Percentiles rank a stretch among this genome's conserved stretches.
Conservation (phyloP, 129 eudicot genomes). For the Flaveria sonorensis region DNA sequence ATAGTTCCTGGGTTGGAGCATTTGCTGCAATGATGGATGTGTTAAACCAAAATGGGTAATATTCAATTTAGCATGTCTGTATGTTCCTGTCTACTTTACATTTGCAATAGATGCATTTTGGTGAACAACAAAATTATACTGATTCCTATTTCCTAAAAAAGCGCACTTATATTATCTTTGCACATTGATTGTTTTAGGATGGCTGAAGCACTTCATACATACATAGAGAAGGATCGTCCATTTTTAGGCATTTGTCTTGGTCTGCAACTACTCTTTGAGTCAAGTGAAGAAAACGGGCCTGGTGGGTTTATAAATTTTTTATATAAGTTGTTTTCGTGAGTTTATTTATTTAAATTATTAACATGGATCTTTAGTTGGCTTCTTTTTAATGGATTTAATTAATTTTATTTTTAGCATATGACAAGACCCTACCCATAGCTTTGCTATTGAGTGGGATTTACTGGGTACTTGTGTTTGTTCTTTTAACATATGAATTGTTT, state of each 20-base stretch:
- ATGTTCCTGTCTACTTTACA: not conserved
- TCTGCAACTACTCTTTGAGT: constrained; percentile 92
- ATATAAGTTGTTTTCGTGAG: not conserved
- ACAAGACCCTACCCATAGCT: no score
- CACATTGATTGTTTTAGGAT: constrained; percentile 48
- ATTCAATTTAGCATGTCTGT: not conserved
- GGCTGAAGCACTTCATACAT: constrained; percentile 85
- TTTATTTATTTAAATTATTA: not conserved
- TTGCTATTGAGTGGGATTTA: no score
- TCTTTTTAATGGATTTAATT: not conserved
- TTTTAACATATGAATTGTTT: not conserved
- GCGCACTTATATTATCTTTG: not conserved
- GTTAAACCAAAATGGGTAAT: constrained; percentile 66
- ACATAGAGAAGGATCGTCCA: constrained; percentile 89
- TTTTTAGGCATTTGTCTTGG: constrained; percentile 98
- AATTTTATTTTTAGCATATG: not conserved
- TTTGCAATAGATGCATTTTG: not conserved
- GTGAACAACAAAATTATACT: not conserved
- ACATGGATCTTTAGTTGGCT: not conserved
- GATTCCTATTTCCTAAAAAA: not conserved
- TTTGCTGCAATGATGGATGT: constrained; percentile 97
- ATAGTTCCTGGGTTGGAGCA: constrained; percentile 93
- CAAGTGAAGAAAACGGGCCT: constrained; percentile 89
- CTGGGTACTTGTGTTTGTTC: no score
- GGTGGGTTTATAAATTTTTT: constrained; percentile 43